phyloP scores from a whole-genome alignment of 73 alveolate genomes.

The Strombidium stylifer region DNA sequence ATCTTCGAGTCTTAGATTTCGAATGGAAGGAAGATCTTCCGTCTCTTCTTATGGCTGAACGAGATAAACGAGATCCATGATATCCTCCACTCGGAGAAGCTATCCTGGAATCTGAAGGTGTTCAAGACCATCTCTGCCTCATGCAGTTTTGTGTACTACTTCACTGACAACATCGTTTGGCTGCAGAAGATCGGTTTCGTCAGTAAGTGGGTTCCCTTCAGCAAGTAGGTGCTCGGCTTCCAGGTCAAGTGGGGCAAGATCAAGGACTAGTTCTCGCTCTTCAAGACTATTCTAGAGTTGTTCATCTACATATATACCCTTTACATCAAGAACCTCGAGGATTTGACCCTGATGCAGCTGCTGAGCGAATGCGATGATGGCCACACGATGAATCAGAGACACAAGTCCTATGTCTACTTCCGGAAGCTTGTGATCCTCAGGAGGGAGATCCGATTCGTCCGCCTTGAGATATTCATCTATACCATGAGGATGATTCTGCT shows the following conservation, averaged over 20 bases:
- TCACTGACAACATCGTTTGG: constrained; percentile 79
- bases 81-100: constrained; percentile 46
- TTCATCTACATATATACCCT: constrained; percentile 11
- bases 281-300: constrained; percentile 40
- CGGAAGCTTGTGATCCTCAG: constrained; percentile 53
- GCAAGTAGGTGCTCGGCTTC: neutral
- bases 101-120: constrained; percentile 33
- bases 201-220: no score
- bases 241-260: constrained; percentile 29
- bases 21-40: constrained; percentile 69
- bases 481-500: constrained; percentile 61
- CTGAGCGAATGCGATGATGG: neutral
- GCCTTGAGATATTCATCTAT: constrained; percentile 51
- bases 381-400: neutral
- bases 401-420: constrained; percentile 3
- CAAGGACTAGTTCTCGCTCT: constrained; percentile 33
- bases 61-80: constrained; percentile 63
- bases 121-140: constrained; percentile 47
- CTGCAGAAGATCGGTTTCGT: constrained; percentile 34
- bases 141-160: constrained; percentile 75
- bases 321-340: constrained; percentile 3
- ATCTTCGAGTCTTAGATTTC: constrained; percentile 64
- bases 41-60: constrained; percentile 63
- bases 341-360: neutral
- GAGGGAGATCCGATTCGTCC: constrained; percentile 66